A percentile compares a stretch with the other conserved stretches of the same genome.
Conservation (phyloP, 345 rosid species). For the Mallotus nudiflorus region DNA sequence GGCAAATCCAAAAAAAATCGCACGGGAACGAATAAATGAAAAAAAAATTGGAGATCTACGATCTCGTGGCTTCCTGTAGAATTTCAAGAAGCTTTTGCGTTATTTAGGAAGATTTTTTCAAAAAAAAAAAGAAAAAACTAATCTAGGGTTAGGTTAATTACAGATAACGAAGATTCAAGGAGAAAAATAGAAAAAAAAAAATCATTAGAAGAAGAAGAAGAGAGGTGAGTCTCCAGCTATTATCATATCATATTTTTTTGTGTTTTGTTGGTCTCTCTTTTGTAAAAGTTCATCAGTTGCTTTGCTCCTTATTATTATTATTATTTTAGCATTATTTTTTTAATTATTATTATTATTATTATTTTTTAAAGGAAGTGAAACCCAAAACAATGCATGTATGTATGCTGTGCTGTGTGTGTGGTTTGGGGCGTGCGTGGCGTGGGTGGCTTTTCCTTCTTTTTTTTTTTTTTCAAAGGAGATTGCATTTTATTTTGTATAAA, state of each 20-base stretch:
- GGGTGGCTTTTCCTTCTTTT: not conserved
- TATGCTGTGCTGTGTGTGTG: not conserved
- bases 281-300: not conserved
- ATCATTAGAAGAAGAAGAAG: not conserved
- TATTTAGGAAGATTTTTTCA: not conserved
- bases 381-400: constrained; percentile 3
- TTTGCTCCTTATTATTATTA: constrained; percentile 1
- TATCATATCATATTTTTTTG: not conserved
- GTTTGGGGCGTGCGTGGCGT: constrained; percentile 19
- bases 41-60: constrained; percentile 22
- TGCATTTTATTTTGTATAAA: too few species aligned
- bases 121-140: not conserved
- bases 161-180: not conserved
- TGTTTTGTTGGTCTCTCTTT: not conserved
- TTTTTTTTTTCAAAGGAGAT: too few species aligned
- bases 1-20: constrained; percentile 24
- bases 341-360: not conserved
- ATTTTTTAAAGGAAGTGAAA: constrained; percentile 14
- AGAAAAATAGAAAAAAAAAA: not conserved
- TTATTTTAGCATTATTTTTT: constrained; percentile 2
- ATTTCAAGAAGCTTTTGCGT: not conserved
- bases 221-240: not conserved
- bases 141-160: constrained; percentile 19
- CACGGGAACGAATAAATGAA: not conserved
- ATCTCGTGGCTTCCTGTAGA: constrained; percentile 7